Evolutionary conservation across 1,139 yeast genomes (phyloP).

Genomic region (Saccharomycopsis hybrid): DNA sequence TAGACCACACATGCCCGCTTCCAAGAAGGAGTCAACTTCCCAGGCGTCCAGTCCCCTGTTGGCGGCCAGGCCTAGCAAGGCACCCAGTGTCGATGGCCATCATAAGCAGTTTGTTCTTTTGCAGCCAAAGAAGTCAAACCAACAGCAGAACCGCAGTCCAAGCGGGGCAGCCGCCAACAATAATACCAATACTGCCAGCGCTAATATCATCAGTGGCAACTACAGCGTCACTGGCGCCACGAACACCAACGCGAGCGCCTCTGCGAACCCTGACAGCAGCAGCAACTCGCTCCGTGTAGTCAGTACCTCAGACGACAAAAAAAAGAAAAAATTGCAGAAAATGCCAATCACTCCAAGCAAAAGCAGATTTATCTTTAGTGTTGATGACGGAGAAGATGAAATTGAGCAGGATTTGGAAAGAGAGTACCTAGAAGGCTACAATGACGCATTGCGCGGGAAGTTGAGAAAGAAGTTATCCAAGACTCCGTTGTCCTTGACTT

Average conservation of each 20-base stretch:
- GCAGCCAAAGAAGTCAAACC: slow-evolving; percentile 13
- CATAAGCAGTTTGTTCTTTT: slow-evolving; percentile 19
- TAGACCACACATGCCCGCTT: no score
- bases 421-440: slow-evolving; percentile 65
- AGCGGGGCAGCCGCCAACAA: slow-evolving; percentile 3
- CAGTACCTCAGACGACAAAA: slow-evolving; percentile 3
- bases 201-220: no score
- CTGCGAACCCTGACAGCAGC: no score
- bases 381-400: slow-evolving; percentile 70
- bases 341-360: slow-evolving; percentile 16
- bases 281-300: slow-evolving; percentile 10
- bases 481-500: slow-evolving; percentile 20
- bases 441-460: slow-evolving; percentile 54
- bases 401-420: slow-evolving; percentile 51
- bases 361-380: slow-evolving; percentile 44
- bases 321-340: slow-evolving; percentile 17
- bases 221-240: no score
- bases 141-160: no score
- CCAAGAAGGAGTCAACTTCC: background rate
- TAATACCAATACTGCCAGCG: background rate
- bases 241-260: no score
- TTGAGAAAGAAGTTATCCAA: slow-evolving; percentile 25
- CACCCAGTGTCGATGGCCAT: slow-evolving; percentile 3
- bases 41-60: slow-evolving; percentile 1
- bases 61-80: no score